phyloP scores from a whole-genome alignment of 208 protist species.

The Naegleria fowleri region DNA sequence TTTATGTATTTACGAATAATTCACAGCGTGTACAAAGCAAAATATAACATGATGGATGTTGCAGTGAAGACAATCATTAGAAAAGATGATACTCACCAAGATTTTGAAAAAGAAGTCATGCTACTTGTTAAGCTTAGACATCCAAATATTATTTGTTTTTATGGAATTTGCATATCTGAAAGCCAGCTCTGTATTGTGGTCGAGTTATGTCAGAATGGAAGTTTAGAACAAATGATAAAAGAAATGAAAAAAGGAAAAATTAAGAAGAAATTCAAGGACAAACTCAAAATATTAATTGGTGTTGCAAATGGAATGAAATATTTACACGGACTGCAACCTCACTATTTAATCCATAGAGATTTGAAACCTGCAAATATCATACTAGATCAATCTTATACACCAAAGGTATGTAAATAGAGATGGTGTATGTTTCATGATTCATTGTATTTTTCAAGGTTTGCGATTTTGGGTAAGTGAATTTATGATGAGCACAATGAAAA shows the following conservation, averaged over 20 bases:
- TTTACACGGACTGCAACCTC: not conserved
- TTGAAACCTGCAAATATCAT: slow-evolving; percentile 11
- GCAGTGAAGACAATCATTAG: too few relatives aligned
- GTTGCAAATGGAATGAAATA: slow-evolving; percentile 13
- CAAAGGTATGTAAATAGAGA: not conserved
- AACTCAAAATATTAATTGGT: not conserved
- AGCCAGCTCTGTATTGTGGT: not conserved
- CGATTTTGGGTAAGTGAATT: too few relatives aligned
- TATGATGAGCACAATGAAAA: too few relatives aligned
- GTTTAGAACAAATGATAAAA: not conserved
- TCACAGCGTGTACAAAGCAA: too few relatives aligned
- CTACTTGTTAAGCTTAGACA: not conserved
- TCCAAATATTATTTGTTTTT: not conserved
- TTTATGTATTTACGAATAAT: too few relatives aligned
- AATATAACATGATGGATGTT: not conserved
- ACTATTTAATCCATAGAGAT: not conserved
- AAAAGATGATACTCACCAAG: too few relatives aligned
- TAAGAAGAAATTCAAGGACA: not conserved
- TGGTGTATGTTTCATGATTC: too few relatives aligned
- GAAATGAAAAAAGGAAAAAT: not conserved
- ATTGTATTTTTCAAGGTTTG: not conserved
- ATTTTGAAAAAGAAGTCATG: not conserved
- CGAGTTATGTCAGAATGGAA: not conserved
- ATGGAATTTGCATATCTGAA: not conserved
- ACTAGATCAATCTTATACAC: not conserved